phyloP scores from a whole-genome alignment of 2,329 filamentous ascomycete species.

The Trematosphaeria pertusa region DNA sequence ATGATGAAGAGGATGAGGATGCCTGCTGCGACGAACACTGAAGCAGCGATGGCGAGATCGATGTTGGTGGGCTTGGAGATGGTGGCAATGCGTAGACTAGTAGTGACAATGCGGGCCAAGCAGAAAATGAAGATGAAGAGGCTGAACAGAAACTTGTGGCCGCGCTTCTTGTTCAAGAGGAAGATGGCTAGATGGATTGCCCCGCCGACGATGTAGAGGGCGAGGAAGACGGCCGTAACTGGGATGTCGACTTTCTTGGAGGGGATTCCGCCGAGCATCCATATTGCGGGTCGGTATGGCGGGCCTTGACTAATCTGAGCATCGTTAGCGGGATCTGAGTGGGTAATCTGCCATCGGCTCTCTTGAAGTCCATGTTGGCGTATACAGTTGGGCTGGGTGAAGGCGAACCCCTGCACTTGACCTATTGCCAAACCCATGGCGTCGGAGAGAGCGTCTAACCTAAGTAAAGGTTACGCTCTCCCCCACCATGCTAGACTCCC shows the following conservation, averaged over 20 bases:
- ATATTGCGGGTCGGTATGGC: slow-evolving; percentile 40
- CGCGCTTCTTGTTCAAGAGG: slow-evolving; percentile 44
- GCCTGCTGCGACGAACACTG: slow-evolving; percentile 75
- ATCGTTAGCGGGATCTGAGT: slow-evolving; percentile 11
- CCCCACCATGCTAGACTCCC: no score
- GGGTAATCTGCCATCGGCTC: no score
- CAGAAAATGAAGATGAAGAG: slow-evolving; percentile 53
- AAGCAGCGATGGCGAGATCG: slow-evolving; percentile 62
- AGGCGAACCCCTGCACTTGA: no score
- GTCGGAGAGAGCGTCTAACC: no score
- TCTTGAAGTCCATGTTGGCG: no score
- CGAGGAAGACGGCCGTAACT: slow-evolving; percentile 49
- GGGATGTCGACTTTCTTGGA: slow-evolving; percentile 49
- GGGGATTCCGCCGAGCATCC: slow-evolving; percentile 48
- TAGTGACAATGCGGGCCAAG: slow-evolving; percentile 52
- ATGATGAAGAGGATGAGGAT: slow-evolving; percentile 77
- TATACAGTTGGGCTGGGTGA: no score
- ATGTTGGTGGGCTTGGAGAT: slow-evolving; percentile 49
- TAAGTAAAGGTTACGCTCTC: no score
- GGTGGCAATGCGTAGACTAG: slow-evolving; percentile 45
- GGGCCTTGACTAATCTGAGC: slow-evolving; percentile 26
- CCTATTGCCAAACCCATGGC: no score
- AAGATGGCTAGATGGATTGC: slow-evolving; percentile 52
- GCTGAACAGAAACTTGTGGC: slow-evolving; percentile 53
- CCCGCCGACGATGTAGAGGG: slow-evolving; percentile 51